Evolutionary conservation across 164 flowering plant species (phyloP).

Genomic region (Piper longum): DNA sequence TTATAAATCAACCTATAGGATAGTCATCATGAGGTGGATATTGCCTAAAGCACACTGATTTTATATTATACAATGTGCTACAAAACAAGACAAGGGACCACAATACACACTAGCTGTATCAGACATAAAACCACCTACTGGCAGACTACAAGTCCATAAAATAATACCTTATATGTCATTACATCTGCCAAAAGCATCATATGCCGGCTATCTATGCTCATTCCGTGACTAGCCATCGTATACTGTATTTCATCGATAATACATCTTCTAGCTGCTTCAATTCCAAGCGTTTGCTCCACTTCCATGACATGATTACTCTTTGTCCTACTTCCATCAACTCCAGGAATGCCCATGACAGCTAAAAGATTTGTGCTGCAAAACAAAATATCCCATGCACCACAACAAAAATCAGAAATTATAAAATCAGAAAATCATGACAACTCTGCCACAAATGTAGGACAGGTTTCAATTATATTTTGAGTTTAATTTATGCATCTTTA

Average conservation of each 20-base stretch:
- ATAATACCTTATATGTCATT: constrained; percentile 65
- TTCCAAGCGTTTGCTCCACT: constrained; percentile 46
- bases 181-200: constrained; percentile 96
- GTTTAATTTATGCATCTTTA: no score
- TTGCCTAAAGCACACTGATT: neutral
- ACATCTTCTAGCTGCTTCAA: constrained; percentile 80
- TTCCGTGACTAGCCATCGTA: constrained; percentile 66
- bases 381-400: neutral
- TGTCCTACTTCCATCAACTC: constrained; percentile 61
- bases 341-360: constrained; percentile 71
- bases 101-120: neutral
- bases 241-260: constrained; percentile 66
- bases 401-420: no score
- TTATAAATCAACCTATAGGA: neutral
- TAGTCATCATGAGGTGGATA: neutral
- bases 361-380: constrained; percentile 50
- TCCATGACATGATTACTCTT: constrained; percentile 15
- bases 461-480: no score
- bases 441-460: no score
- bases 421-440: no score
- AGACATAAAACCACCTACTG: neutral
- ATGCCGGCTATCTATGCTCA: constrained; percentile 87
- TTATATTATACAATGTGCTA: neutral
- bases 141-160: neutral
- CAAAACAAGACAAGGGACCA: neutral